A percentile compares a stretch with the other conserved stretches of the same genome.
phyloP scores from a whole-genome alignment of 225 moss, liverwort and hornwort species.

The Pseudisothecium myosuroides region DNA sequence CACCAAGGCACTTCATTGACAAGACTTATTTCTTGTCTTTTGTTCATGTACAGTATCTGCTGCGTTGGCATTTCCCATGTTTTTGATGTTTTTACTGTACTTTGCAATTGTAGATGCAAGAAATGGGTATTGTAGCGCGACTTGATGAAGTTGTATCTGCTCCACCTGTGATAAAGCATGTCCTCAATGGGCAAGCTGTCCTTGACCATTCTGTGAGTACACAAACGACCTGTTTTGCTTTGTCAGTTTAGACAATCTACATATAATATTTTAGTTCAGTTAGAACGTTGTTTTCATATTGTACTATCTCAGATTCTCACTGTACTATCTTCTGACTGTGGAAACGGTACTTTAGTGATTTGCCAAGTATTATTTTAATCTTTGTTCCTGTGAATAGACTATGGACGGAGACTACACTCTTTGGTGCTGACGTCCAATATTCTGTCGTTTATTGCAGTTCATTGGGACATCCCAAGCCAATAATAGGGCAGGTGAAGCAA shows the following conservation, averaged over 20 bases:
- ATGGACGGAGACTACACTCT: neutral
- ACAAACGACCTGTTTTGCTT: neutral
- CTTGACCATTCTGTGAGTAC: slow-evolving; percentile 76
- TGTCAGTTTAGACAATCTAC: neutral
- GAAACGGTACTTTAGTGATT: neutral
- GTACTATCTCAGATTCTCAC: no score
- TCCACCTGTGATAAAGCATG: slow-evolving; percentile 61
- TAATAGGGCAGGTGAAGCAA: slow-evolving; percentile 64
- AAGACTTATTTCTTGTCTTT: neutral
- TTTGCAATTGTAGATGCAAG: slow-evolving; percentile 46
- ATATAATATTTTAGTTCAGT: neutral
- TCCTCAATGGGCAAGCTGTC: slow-evolving; percentile 72
- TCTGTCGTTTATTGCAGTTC: slow-evolving; percentile 41
- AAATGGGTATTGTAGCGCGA: slow-evolving; percentile 56
- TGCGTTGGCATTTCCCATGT: neutral
- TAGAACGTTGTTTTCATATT: neutral
- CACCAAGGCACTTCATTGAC: neutral
- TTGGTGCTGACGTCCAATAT: neutral
- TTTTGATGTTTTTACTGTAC: neutral
- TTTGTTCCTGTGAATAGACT: neutral
- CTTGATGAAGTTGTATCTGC: slow-evolving; percentile 80
- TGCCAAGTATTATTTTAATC: neutral
- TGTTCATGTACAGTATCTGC: neutral
- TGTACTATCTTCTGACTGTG: neutral
- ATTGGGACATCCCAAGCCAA: slow-evolving; percentile 74